Percentiles rank a stretch among this genome's conserved stretches.
Conservation (phyloP, 352 stramenopile species). For the Globisporangium canariense region DNA sequence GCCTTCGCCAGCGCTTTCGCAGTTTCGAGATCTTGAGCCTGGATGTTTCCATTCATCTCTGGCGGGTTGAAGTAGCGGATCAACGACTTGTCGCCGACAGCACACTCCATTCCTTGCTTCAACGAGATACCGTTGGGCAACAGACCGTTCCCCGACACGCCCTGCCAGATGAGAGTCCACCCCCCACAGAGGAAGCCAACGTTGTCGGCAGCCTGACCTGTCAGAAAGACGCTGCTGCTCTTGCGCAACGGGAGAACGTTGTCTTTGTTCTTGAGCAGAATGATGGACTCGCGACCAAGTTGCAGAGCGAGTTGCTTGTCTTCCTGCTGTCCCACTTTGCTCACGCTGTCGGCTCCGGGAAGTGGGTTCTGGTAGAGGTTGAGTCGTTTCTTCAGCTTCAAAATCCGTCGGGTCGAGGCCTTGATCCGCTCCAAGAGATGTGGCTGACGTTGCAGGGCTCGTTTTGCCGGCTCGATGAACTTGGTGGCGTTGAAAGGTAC, state of each 20-base stretch:
- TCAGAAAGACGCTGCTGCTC: constrained; percentile 53
- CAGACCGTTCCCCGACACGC: constrained; percentile 56
- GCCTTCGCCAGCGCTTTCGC: constrained; percentile 47
- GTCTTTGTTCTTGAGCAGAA: constrained; percentile 84
- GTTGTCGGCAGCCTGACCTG: constrained; percentile 60
- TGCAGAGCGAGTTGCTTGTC: constrained; percentile 58
- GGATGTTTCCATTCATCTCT: constrained; percentile 51
- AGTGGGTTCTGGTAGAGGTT: constrained; percentile 69
- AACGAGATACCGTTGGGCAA: constrained; percentile 67
- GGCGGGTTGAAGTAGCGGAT: constrained; percentile 51
- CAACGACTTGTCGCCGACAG: constrained; percentile 25
- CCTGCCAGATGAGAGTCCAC: constrained; percentile 89
- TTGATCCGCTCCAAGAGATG: constrained; percentile 43
- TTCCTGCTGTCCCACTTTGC: constrained; percentile 42
- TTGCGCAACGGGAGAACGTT: constrained; percentile 42
- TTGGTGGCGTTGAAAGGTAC: constrained; percentile 45
- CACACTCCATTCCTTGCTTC: constrained; percentile 46
- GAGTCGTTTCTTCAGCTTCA: constrained; percentile 71
- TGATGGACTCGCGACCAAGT: constrained; percentile 74
- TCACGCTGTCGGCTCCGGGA: constrained; percentile 38
- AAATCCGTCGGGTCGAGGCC: constrained; percentile 53
- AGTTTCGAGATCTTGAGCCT: constrained; percentile 37
- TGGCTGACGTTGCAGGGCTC: constrained; percentile 33
- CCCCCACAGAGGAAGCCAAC: constrained; percentile 72
- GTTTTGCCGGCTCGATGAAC: constrained; percentile 52